phyloP scores from a whole-genome alignment of 2,329 filamentous ascomycete species.

The Thielaviopsis euricoi region DNA sequence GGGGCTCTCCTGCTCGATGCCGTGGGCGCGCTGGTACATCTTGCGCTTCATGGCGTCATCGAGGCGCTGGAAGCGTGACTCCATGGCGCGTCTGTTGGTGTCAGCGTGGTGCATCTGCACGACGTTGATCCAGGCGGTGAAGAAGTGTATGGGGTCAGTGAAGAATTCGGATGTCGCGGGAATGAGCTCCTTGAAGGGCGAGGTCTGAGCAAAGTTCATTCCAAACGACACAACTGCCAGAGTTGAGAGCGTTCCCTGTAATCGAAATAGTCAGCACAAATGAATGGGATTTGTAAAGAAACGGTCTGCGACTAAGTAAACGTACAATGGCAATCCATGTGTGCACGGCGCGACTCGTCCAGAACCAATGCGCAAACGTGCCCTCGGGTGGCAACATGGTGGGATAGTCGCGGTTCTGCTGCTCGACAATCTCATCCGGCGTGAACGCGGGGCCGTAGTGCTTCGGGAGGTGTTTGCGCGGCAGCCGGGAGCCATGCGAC shows the following conservation, averaged over 20 bases:
- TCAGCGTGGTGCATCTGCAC: constrained; percentile 62
- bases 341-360: constrained; percentile 63
- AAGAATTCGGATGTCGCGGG: constrained; percentile 54
- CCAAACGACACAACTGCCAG: constrained; percentile 60
- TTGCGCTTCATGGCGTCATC: constrained; percentile 80
- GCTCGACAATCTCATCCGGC: constrained; percentile 46
- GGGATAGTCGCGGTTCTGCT: constrained; percentile 61
- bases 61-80: constrained; percentile 54
- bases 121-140: constrained; percentile 51
- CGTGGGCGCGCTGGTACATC: constrained; percentile 74
- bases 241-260: constrained; percentile 45
- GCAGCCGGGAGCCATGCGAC: constrained; percentile 62
- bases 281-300: no score
- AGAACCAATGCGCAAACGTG: constrained; percentile 69
- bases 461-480: constrained; percentile 38
- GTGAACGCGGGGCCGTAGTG: constrained; percentile 62
- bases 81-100: constrained; percentile 48
- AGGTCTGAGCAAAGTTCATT: constrained; percentile 62
- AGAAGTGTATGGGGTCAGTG: constrained; percentile 50
- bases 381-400: constrained; percentile 76
- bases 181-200: constrained; percentile 64
- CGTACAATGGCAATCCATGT: constrained; percentile 68
- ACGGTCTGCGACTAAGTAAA: not conserved
- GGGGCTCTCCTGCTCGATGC: constrained; percentile 47
- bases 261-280: no score